phyloP scores from a whole-genome alignment of 352 stramenopile genomes.

The Pelagophyceae sp. region DNA sequence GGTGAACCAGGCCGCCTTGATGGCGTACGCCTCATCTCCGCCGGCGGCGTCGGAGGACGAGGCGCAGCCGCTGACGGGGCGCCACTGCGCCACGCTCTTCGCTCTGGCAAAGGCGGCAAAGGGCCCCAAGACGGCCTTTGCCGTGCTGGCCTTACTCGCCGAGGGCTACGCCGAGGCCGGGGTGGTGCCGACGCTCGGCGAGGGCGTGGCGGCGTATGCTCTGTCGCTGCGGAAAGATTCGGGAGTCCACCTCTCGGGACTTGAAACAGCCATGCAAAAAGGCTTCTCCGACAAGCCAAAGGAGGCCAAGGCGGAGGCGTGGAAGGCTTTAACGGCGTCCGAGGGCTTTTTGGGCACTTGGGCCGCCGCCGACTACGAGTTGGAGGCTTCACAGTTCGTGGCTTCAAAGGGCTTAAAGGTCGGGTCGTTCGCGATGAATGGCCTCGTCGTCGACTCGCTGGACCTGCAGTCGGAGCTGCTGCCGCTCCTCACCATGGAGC shows the following conservation, averaged over 20 bases:
- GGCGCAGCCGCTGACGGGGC: too few species aligned
- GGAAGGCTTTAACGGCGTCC: background rate
- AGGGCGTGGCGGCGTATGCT: background rate
- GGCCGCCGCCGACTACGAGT: background rate
- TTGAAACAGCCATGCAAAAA: background rate
- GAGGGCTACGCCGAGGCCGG: background rate
- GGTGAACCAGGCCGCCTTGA: background rate
- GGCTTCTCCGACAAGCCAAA: background rate
- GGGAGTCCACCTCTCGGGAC: too few species aligned
- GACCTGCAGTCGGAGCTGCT: constrained; percentile 59
- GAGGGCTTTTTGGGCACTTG: background rate
- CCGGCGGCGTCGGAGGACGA: too few species aligned
- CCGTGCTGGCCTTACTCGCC: background rate
- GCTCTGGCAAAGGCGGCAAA: background rate
- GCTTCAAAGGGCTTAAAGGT: constrained; percentile 61
- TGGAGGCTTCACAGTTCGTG: background rate
- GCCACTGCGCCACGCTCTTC: too few species aligned
- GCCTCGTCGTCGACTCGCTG: constrained; percentile 56
- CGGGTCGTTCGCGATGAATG: constrained; percentile 67
- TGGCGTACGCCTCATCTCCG: too few species aligned
- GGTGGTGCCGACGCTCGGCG: background rate
- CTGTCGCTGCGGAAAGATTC: background rate
- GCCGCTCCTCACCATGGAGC: constrained; percentile 61
- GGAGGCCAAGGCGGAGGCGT: background rate
- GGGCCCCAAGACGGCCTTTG: background rate